Base-by-base conservation (phyloP, 495 filamentous ascomycete species). In the Penicillium maclennaniae region DNA sequence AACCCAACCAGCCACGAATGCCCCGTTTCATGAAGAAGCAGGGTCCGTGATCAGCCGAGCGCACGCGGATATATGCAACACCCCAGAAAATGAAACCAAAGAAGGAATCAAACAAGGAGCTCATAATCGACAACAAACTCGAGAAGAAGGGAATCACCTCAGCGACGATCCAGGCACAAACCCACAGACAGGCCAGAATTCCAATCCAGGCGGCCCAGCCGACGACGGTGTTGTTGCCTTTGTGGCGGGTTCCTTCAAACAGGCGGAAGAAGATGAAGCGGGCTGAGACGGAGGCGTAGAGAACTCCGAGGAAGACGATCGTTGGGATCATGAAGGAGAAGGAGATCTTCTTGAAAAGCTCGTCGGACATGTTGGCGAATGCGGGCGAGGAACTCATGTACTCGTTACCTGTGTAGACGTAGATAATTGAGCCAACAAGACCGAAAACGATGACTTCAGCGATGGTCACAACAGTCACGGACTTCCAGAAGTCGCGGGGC, bases 21-120 rank as follows among this genome's bases (percentile, higher is more conserved):
- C 82, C 83, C 36, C 82, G 73, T 0, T 75, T 70, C 60, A 74
- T 83, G 23, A 82, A 78, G 47, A 87, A 85, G 1, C 69, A 67
- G 3, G 81, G 72, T 3, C 85, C 82, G 54, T 87, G 76, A 50
- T 92, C 88, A 0, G 78, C 85, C 39, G 70, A 66, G 15, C 89
- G 77, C 90, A 95, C 91, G 27, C 88, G 83, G 55, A 93, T 77
- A 64, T 93, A 95, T 1, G 90, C 90, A 5, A 88, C 81, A 26
- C 89, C 90, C 90, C 90, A 95, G 78, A 93, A 95, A 61, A 95
- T 92, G 72, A 92, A 95, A 16, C 90, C 90, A 54, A 95, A 95
- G 74, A 93, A 95, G 21, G 87, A 90, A 68, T 95, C 90, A 60
- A 95, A 95, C 14, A 95, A 80, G 16, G 88, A 88, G 56, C 88